These are phyloP conservation scores for Didymella sp. DNA, from an alignment of 2,329 filamentous ascomycete genomes.

Conservation along the genomic window DNA sequence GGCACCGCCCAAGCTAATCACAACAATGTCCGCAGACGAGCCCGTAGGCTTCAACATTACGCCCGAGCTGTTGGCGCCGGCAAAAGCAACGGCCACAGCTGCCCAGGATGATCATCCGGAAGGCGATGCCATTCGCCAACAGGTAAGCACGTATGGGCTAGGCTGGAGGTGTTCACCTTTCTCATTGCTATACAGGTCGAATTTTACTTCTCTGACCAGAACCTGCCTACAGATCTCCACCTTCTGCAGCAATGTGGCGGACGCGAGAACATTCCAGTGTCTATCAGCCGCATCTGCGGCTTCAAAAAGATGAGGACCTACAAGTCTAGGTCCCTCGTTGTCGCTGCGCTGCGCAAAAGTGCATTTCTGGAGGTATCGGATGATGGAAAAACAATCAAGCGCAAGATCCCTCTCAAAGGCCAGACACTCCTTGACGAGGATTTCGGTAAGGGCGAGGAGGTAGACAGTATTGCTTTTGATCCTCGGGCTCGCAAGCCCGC, in stretches of 20 bases:
- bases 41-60: background rate
- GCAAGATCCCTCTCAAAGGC: conserved; percentile 50
- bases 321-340: conserved; percentile 51
- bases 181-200: conserved; percentile 49
- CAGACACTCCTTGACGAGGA: conserved; percentile 40
- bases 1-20: background rate
- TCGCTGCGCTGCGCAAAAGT: conserved; percentile 52
- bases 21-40: conserved; percentile 6
- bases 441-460: conserved; percentile 31
- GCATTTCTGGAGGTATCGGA: conserved; percentile 51
- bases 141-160: conserved; percentile 27
- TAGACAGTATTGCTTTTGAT: conserved; percentile 43
- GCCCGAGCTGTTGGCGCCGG: conserved; percentile 7
- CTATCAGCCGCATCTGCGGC: conserved; percentile 52
- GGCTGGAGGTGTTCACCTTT: too few species aligned
- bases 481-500: conserved; percentile 32
- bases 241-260: conserved; percentile 52
- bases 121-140: conserved; percentile 37
- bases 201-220: conserved; percentile 59
- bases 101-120: conserved; percentile 34
- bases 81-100: background rate
- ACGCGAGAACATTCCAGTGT: conserved; percentile 53
- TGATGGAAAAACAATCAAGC: conserved; percentile 53
- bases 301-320: conserved; percentile 57
- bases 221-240: conserved; percentile 53